phyloP scores from a whole-genome alignment of 2,329 filamentous ascomycete species.

The Cercospora sesami region DNA sequence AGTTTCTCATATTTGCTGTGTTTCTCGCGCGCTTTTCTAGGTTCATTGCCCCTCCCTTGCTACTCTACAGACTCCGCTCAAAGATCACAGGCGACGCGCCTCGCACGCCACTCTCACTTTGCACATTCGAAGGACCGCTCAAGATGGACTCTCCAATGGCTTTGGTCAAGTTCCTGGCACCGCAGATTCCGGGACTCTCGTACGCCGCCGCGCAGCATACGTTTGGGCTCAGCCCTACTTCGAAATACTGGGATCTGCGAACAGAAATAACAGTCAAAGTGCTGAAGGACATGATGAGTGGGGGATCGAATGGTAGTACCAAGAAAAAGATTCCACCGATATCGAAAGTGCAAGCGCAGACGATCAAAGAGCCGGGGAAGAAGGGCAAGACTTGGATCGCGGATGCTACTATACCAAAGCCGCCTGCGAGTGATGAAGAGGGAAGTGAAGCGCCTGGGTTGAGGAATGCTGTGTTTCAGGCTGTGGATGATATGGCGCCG shows the following conservation, averaged over 20 bases:
- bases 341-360: constrained; percentile 62
- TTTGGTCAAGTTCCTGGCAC: constrained; percentile 46
- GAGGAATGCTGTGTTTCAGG: constrained; percentile 53
- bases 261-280: constrained; percentile 72
- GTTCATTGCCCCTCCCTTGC: background rate
- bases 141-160: constrained; percentile 18
- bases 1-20: background rate
- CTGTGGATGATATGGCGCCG: constrained; percentile 39
- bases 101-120: background rate
- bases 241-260: constrained; percentile 74
- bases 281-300: constrained; percentile 63
- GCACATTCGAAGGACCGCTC: background rate
- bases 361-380: constrained; percentile 63
- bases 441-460: constrained; percentile 47
- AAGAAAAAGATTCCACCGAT: constrained; percentile 53
- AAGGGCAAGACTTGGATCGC: constrained; percentile 82
- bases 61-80: background rate
- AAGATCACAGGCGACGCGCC: background rate
- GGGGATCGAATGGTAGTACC: constrained; percentile 31
- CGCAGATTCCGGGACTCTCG: constrained; percentile 62
- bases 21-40: background rate
- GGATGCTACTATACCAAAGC: constrained; percentile 63
- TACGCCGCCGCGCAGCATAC: constrained; percentile 64
- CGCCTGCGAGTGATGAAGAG: constrained; percentile 50
- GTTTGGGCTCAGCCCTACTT: constrained; percentile 67